These are phyloP conservation scores for Euphorbia peplus DNA, from an alignment of 345 rosid species.

Conservation along the genomic window DNA sequence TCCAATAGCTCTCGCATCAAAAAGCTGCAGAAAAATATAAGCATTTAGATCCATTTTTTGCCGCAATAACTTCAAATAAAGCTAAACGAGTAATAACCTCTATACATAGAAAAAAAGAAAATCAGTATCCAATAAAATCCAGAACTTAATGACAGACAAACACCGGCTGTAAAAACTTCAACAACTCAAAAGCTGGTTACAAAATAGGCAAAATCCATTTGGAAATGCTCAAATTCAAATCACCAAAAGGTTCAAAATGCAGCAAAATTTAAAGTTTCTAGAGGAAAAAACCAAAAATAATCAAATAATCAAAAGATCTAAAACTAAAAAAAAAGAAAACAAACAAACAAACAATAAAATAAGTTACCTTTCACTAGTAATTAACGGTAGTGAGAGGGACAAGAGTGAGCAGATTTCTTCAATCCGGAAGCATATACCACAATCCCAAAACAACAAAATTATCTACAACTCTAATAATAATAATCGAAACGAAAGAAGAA, in stretches of 20 bases:
- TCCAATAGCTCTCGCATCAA: constrained; percentile 34
- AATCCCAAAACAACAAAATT: constrained; percentile 8
- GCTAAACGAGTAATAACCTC: constrained; percentile 10
- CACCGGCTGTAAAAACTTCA: constrained; percentile 23
- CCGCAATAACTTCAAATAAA: constrained; percentile 11
- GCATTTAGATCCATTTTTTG: constrained; percentile 35
- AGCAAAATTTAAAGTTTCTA: constrained; percentile 13
- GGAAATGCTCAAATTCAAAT: neutral
- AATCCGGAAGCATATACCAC: constrained; percentile 9
- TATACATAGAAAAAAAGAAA: neutral
- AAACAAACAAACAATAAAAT: constrained; percentile 13
- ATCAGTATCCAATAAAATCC: constrained; percentile 6
- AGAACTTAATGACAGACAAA: constrained; percentile 17
- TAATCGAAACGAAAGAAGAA: neutral
- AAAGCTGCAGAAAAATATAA: constrained; percentile 28
- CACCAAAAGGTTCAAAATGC: constrained; percentile 3
- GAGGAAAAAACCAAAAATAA: constrained; percentile 8
- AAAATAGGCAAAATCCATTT: constrained; percentile 11
- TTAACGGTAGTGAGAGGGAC: constrained; percentile 15
- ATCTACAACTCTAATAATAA: neutral
- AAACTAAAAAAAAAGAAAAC: neutral
- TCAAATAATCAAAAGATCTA: constrained; percentile 34
- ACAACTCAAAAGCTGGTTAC: constrained; percentile 1
- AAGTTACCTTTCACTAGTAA: constrained; percentile 24
- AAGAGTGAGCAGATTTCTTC: constrained; percentile 7